phyloP scores from a whole-genome alignment of 192 early-diverging fungal species.

The Phlyctochytrium arcticum region DNA sequence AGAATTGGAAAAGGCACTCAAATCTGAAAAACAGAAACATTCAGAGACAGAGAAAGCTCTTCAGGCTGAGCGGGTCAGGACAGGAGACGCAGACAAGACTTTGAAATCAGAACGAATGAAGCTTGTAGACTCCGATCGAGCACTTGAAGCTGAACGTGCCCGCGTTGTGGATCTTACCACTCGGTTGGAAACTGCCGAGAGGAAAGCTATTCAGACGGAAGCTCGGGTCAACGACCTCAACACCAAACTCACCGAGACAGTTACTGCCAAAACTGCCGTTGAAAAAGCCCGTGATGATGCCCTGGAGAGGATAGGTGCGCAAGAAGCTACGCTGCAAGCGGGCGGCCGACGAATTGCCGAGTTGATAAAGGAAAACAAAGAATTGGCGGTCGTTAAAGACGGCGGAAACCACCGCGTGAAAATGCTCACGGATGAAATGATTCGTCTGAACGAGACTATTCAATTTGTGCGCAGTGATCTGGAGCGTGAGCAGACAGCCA shows the following conservation, averaged over 20 bases:
- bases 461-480: background rate
- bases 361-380: background rate
- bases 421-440: slow-evolving; percentile 7
- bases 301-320: background rate
- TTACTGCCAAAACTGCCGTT: background rate
- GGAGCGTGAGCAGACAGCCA: slow-evolving; percentile 1
- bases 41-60: background rate
- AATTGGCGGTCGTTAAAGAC: background rate
- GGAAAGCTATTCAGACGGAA: background rate
- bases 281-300: slow-evolving; percentile 13
- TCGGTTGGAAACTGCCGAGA: background rate
- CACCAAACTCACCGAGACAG: background rate
- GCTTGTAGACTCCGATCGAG: background rate
- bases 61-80: background rate
- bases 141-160: background rate
- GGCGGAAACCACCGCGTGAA: background rate
- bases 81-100: slow-evolving; percentile 3
- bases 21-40: background rate
- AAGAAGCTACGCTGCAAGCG: slow-evolving; percentile 5
- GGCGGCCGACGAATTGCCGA: background rate
- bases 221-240: background rate
- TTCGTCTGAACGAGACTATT: background rate
- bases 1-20: background rate
- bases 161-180: background rate
- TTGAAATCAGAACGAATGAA: background rate